phyloP scores from a whole-genome alignment of 2,329 filamentous ascomycete genomes.

The Pseudogymnoascus sp. region DNA sequence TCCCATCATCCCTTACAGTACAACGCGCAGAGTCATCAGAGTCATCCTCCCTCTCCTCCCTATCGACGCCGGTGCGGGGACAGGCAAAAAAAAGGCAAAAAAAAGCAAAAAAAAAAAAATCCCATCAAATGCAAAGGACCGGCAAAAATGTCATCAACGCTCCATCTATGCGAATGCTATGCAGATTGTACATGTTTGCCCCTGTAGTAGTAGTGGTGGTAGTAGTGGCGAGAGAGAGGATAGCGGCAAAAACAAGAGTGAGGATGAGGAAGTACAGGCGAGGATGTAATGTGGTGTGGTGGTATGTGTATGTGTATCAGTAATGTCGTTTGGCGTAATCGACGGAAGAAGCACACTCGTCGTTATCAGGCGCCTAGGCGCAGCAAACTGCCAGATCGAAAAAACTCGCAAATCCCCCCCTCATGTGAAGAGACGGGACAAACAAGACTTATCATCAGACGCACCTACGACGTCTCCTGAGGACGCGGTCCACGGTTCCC shows the following conservation, averaged over 20 bases:
- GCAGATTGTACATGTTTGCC: background rate
- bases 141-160: slow-evolving; percentile 21
- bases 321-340: background rate
- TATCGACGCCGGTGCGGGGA: background rate
- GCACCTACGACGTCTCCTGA: slow-evolving; percentile 19
- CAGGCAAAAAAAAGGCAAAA: background rate
- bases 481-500: slow-evolving; percentile 24
- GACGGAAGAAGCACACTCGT: background rate
- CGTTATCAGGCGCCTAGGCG: background rate
- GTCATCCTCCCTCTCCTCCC: background rate
- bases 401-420: background rate
- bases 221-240: background rate
- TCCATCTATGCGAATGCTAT: slow-evolving; percentile 6
- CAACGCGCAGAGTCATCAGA: background rate
- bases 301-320: background rate
- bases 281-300: background rate
- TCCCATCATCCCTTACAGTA: background rate
- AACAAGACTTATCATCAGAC: background rate
- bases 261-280: background rate
- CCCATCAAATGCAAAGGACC: slow-evolving; percentile 10
- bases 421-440: background rate
- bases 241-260: background rate
- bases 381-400: background rate
- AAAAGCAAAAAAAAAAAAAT: background rate
- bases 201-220: background rate